Evolutionary conservation across 2,329 filamentous ascomycete genomes (phyloP), one percentile per base, ranked within the genome.

Genomic region (Ceratocystis cacaofunesta): DNA sequence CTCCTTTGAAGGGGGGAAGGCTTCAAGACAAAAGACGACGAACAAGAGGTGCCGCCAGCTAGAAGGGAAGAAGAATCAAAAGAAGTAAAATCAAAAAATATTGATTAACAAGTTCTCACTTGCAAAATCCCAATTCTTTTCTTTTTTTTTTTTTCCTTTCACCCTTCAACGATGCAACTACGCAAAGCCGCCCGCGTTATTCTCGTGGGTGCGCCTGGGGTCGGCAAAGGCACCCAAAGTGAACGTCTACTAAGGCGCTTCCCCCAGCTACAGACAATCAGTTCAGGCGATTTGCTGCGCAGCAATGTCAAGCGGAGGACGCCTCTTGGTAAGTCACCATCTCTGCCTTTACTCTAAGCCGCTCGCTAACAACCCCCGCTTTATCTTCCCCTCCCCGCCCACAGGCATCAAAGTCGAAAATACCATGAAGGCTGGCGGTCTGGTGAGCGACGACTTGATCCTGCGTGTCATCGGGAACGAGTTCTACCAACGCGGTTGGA

Each of bases 141-240:
- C 43, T 19, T 36, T 36, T 41, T 10, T 36, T 41, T 41, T 15
- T 4, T 41, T 41, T 41, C 36, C 36, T 15, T 41, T 15, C 36
- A 41, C 36, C 36, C 36, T 41, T 15, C 36, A 12, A 66, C 63
- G 30, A 86, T 86, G 84, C 80, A 84, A 77, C 83, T 95, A 72
- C 82, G 81, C 70, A 86, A 82, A 77, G 92, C 94, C 66, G 94
- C 94, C 65, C 88, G 94, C 69, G 87, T 97, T 69, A 97, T 99
- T 73, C 85, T 99, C 70, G 85, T 99, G 71, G 94, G 94, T 71
- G 92, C 92, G 63, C 94, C 94, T n/a, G 92, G 92, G 67, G 94
- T 96, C 66, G 94, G 94, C 69, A 99, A 99, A 76, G 94, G 92
- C 69, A 99, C 94, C 2, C 94, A 99, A 78, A 90, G 90, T 63